Percentiles rank a stretch among this genome's conserved stretches.
These are phyloP conservation scores for Apiospora hydei DNA, from an alignment of 2,329 filamentous ascomycete species.

Conservation along the genomic window DNA sequence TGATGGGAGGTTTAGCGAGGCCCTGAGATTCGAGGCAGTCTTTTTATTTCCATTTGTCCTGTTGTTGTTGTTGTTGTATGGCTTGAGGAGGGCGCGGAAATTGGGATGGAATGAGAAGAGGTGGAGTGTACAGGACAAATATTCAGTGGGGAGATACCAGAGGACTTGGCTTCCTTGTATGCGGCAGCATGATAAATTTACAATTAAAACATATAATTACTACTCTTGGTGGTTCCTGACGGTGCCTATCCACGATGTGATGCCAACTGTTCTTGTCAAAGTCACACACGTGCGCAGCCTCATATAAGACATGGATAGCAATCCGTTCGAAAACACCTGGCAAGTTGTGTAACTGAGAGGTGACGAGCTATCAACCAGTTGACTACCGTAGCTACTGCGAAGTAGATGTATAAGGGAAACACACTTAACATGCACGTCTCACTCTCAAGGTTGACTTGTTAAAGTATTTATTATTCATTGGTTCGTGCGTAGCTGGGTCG, in stretches of 20 bases:
- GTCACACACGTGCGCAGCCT: background rate
- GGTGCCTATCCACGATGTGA: background rate
- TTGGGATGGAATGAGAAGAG: no score
- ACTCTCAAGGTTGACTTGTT: no score
- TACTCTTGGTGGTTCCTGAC: no score
- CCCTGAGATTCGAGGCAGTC: background rate
- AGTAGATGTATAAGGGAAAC: no score
- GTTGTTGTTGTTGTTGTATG: slow-evolving; percentile 4
- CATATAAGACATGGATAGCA: background rate
- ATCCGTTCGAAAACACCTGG: background rate
- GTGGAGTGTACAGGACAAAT: background rate
- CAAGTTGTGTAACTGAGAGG: background rate
- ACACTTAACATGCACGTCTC: no score
- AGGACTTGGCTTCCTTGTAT: background rate
- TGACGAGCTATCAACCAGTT: background rate
- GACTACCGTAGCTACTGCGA: no score
- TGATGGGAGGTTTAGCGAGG: slow-evolving; percentile 1
- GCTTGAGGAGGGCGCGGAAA: background rate
- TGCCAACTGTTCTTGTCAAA: background rate
- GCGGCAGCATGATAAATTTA: background rate
- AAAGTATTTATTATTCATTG: background rate
- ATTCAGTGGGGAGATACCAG: background rate
- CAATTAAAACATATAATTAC: background rate
- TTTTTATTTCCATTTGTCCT: background rate
- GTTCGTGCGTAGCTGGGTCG: background rate